Conservation (phyloP, 2,329 filamentous ascomycete genomes). For the Tolypocladium tropicale region DNA sequence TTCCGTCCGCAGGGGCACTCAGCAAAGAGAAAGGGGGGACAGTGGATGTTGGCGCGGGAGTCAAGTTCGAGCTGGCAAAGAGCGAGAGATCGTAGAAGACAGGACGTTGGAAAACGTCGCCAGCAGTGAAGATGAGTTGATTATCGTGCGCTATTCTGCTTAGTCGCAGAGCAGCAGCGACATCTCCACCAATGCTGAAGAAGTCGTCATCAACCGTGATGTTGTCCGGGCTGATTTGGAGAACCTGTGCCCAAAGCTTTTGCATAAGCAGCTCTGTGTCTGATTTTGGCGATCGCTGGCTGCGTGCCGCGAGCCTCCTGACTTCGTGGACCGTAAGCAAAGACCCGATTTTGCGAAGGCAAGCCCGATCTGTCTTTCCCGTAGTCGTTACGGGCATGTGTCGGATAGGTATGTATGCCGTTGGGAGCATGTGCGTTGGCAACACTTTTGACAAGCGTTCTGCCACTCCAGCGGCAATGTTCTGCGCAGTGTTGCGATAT, state of each 20-base stretch:
- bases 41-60: neutral
- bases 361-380: slow-evolving; percentile 7
- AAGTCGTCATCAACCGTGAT: slow-evolving; percentile 6
- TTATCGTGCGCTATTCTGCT: slow-evolving; percentile 20
- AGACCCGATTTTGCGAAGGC: slow-evolving; percentile 9
- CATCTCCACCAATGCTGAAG: slow-evolving; percentile 24
- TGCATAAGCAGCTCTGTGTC: slow-evolving; percentile 8
- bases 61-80: neutral
- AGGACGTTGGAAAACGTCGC: slow-evolving; percentile 6
- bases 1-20: neutral
- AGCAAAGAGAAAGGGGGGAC: neutral
- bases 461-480: neutral
- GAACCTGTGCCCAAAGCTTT: slow-evolving; percentile 26
- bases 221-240: slow-evolving; percentile 1
- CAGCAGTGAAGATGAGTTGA: slow-evolving; percentile 8
- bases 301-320: slow-evolving; percentile 1
- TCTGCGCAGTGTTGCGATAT: neutral
- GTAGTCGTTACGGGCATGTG: slow-evolving; percentile 5
- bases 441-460: slow-evolving; percentile 4
- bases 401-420: slow-evolving; percentile 5
- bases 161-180: slow-evolving; percentile 26
- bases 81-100: slow-evolving; percentile 4
- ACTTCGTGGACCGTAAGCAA: slow-evolving; percentile 5
- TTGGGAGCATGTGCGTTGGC: slow-evolving; percentile 10
- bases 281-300: slow-evolving; percentile 1